phyloP scores from a whole-genome alignment of 2,329 filamentous ascomycete genomes.

The Pseudogymnoascus sp. region DNA sequence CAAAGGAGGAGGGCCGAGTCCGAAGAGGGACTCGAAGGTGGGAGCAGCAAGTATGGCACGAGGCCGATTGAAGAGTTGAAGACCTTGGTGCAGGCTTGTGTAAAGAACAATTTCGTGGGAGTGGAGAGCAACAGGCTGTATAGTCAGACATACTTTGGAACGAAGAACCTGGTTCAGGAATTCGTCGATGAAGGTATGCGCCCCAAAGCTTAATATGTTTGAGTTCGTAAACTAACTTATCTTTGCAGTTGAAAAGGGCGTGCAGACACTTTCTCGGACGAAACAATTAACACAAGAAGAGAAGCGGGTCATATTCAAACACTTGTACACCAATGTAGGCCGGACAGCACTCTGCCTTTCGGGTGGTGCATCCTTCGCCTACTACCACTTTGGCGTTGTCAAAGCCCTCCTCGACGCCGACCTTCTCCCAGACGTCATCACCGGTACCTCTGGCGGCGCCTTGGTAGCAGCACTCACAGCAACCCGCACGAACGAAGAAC shows the following conservation, averaged over 20 bases:
- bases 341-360: constrained; percentile 88
- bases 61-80: constrained; percentile 66
- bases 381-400: constrained; percentile 91
- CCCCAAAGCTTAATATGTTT: constrained; percentile 16
- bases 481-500: constrained; percentile 84
- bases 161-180: constrained; percentile 86
- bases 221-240: not conserved
- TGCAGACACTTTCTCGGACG: constrained; percentile 61
- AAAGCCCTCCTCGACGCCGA: constrained; percentile 81
- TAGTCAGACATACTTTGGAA: constrained; percentile 94
- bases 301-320: constrained; percentile 77
- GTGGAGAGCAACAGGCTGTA: constrained; percentile 93
- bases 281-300: constrained; percentile 59
- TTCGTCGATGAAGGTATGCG: constrained; percentile 72
- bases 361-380: constrained; percentile 88
- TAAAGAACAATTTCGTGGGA: constrained; percentile 96
- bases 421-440: constrained; percentile 85
- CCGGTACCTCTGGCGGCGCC: constrained; percentile 89
- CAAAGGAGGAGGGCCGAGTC: constrained; percentile 44
- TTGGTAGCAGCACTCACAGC: constrained; percentile 79
- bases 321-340: constrained; percentile 82
- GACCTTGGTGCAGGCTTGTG: constrained; percentile 73
- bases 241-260: constrained; percentile 48
- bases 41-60: constrained; percentile 31
- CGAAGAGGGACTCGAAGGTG: constrained; percentile 40